phyloP scores from a whole-genome alignment of 257 asterid species.

The Capsicum chinense region DNA sequence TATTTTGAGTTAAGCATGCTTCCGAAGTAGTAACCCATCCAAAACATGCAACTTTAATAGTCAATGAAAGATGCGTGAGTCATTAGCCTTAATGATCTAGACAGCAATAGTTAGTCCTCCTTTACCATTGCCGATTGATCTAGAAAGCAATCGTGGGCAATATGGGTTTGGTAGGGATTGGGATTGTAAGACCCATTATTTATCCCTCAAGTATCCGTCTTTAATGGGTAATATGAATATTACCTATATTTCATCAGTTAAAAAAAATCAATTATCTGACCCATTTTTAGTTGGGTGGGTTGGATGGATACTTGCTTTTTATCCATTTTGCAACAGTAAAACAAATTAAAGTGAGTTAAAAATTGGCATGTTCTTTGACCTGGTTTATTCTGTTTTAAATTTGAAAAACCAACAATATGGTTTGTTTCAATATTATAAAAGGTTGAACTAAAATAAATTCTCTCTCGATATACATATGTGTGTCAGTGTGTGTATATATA shows the following conservation, averaged over 20 bases:
- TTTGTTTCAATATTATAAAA: background rate
- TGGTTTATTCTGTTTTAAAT: background rate
- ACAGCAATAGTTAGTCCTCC: background rate
- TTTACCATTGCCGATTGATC: background rate
- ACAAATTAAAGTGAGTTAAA: background rate
- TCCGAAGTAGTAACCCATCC: too few species aligned
- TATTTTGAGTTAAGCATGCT: too few species aligned
- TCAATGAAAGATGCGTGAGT: too few species aligned
- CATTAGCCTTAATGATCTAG: background rate
- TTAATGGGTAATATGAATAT: background rate
- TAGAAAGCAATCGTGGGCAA: background rate
- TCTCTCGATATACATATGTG: background rate
- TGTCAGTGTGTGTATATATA: background rate
- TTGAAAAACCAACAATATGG: background rate
- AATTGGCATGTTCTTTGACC: background rate
- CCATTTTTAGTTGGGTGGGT: background rate
- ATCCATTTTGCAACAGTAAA: background rate
- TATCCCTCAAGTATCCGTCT: background rate
- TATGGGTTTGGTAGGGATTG: background rate
- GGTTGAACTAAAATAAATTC: background rate
- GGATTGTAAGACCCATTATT: background rate
- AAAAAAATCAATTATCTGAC: background rate
- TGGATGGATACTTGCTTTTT: conserved; percentile 1
- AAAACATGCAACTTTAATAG: too few species aligned
- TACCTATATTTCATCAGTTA: background rate